These are phyloP conservation scores for Piromyces finnis DNA, from an alignment of 192 early-diverging fungal species.

Conservation along the genomic window DNA sequence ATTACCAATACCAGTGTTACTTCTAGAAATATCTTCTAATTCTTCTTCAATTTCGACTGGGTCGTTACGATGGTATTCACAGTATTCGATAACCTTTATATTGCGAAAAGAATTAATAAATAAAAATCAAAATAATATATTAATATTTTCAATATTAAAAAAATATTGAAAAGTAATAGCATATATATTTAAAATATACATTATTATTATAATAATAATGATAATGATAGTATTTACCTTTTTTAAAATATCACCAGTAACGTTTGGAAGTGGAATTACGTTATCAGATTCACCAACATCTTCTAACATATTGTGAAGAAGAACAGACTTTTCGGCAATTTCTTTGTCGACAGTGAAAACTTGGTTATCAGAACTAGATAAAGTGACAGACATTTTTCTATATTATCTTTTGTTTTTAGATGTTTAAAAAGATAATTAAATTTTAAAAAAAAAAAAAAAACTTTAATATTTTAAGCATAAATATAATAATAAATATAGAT, in stretches of 20 bases:
- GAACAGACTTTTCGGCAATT: conserved; percentile 49
- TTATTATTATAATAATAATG: too few relatives aligned
- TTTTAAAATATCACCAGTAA: conserved; percentile 46
- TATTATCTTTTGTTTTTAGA: background rate
- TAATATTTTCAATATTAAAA: too few relatives aligned
- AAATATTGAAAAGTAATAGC: too few relatives aligned
- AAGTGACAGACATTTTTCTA: conserved; percentile 12
- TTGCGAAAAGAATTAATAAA: too few relatives aligned
- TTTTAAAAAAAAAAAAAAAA: too few relatives aligned
- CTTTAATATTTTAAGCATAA: too few relatives aligned
- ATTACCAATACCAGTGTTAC: background rate
- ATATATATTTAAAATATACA: too few relatives aligned
- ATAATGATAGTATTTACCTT: too few relatives aligned
- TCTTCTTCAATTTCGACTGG: conserved; percentile 29
- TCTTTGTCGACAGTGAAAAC: conserved; percentile 42
- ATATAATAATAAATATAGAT: too few relatives aligned
- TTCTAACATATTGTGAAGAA: conserved; percentile 70
- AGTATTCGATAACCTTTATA: conserved; percentile 68
- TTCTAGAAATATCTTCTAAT: conserved; percentile 18
- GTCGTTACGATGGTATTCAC: conserved; percentile 57
- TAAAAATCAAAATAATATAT: too few relatives aligned
- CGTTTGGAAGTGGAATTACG: conserved; percentile 59
- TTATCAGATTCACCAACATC: conserved; percentile 47
- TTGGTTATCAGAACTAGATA: conserved; percentile 43
- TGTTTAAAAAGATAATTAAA: background rate